Conservation (phyloP, 1,284 basidiomycete species). For the Trichosporon sp. region DNA sequence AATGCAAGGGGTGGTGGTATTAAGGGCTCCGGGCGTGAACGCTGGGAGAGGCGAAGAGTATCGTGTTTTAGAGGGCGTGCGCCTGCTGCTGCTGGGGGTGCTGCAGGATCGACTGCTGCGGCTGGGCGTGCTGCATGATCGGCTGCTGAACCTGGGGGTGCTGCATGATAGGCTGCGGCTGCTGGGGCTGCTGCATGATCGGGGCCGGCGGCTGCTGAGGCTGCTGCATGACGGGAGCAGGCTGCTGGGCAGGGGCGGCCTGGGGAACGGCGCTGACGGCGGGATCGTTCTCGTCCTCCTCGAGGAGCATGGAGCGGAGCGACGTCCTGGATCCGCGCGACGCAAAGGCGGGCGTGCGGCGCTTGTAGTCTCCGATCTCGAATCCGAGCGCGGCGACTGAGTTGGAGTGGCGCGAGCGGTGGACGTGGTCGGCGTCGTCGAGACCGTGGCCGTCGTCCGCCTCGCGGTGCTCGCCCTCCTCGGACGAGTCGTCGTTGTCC, state of each 20-base stretch:
- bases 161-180: not conserved
- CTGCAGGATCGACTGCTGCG: not conserved
- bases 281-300: not conserved
- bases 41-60: not conserved
- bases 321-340: not conserved
- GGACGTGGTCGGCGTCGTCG: conserved; percentile 6
- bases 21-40: not conserved
- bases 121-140: not conserved
- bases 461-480: conserved; percentile 7
- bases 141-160: not conserved
- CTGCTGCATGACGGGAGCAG: not conserved
- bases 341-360: not conserved
- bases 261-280: not conserved
- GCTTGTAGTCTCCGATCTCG: conserved; percentile 10
- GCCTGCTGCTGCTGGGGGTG: not conserved
- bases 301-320: not conserved
- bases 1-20: not conserved
- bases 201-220: not conserved
- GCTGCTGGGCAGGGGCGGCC: not conserved
- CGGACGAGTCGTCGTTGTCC: not conserved
- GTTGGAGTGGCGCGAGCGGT: not conserved
- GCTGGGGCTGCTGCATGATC: not conserved
- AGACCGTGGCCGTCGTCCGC: not conserved
- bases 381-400: conserved; percentile 16
- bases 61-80: not conserved